Percentiles rank a stretch among this genome's conserved stretches.
These are phyloP conservation scores for Lactarius hengduanensis DNA, from an alignment of 768 basidiomycete species.

Conservation along the genomic window DNA sequence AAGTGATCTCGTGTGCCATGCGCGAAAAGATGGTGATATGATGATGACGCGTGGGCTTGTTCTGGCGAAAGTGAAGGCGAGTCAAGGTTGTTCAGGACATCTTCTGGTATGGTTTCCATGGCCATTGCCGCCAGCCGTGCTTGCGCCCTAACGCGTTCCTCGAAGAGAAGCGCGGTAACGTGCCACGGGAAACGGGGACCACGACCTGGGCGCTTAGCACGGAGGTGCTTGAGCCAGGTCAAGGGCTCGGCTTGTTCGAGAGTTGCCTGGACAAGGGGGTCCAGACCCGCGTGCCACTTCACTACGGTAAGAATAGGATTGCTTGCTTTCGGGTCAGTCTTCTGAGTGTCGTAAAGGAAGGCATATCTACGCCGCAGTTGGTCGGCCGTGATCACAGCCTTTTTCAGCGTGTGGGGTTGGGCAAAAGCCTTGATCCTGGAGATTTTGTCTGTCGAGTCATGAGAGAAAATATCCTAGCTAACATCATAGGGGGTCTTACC, in stretches of 20 bases:
- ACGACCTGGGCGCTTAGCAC: conserved; percentile 45
- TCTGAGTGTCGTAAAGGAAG: conserved; percentile 45
- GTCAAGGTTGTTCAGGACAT: conserved; percentile 29
- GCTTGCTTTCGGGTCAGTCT: conserved; percentile 35
- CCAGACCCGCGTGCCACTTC: conserved; percentile 61
- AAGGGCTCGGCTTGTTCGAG: conserved; percentile 67
- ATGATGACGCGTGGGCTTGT: conserved; percentile 13
- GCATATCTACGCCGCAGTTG: conserved; percentile 67
- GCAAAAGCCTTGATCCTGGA: conserved; percentile 49
- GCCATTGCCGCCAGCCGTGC: conserved; percentile 38
- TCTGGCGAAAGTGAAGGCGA: conserved; percentile 23
- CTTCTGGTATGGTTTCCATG: conserved; percentile 49
- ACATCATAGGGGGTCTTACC: conserved; percentile 40
- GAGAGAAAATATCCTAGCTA: conserved; percentile 2
- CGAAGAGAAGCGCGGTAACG: conserved; percentile 65
- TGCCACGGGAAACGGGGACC: conserved; percentile 52
- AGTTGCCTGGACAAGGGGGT: conserved; percentile 45
- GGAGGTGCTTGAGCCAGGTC: conserved; percentile 68
- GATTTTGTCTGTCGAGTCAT: conserved; percentile 50
- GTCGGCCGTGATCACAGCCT: conserved; percentile 60
- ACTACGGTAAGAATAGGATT: conserved; percentile 49
- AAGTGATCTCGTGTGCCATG: conserved; percentile 16
- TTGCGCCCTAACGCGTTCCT: conserved; percentile 57
- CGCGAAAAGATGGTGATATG: conserved; percentile 29
- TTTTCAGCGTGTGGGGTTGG: conserved; percentile 55